Evolutionary conservation across 2,329 filamentous ascomycete genomes (phyloP).

Genomic region (Calonectria pteridis): DNA sequence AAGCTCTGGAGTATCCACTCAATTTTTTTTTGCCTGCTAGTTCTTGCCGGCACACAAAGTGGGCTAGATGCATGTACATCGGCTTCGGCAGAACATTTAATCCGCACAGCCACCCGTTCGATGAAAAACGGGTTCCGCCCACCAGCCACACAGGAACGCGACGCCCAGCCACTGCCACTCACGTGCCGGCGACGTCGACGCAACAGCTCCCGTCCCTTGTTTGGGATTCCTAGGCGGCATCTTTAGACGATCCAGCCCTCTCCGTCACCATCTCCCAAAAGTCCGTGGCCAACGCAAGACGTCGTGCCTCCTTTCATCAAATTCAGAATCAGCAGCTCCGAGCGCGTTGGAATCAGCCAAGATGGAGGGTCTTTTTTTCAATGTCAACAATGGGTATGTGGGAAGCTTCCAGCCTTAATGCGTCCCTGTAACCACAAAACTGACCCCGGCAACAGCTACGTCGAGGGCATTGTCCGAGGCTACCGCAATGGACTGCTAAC

Average conservation of each 20-base stretch:
- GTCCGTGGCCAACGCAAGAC: conserved; percentile 26
- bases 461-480: conserved; percentile 96
- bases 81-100: conserved; percentile 42
- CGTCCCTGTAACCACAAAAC: conserved; percentile 41
- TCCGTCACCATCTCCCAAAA: conserved; percentile 26
- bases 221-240: conserved; percentile 44
- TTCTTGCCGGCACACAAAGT: conserved; percentile 43
- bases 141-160: conserved; percentile 9
- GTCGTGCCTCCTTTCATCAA: conserved; percentile 13
- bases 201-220: conserved; percentile 36
- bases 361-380: conserved; percentile 96
- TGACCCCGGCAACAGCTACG: conserved; percentile 73
- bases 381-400: conserved; percentile 89
- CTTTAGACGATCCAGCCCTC: conserved; percentile 38
- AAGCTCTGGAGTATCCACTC: conserved; percentile 53
- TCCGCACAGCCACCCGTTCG: conserved; percentile 36
- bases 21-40: conserved; percentile 53
- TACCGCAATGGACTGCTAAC: conserved; percentile 96
- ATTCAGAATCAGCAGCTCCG: conserved; percentile 12
- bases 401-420: conserved; percentile 19
- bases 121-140: neutral
- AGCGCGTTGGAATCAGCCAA: conserved; percentile 40
- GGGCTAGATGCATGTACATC: conserved; percentile 37
- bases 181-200: conserved; percentile 42
- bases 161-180: conserved; percentile 37